Evolutionary conservation across 2,329 filamentous ascomycete species (phyloP), one percentile per base, ranked within the genome.

Genomic region (Annulohypoxylon truncatum): DNA sequence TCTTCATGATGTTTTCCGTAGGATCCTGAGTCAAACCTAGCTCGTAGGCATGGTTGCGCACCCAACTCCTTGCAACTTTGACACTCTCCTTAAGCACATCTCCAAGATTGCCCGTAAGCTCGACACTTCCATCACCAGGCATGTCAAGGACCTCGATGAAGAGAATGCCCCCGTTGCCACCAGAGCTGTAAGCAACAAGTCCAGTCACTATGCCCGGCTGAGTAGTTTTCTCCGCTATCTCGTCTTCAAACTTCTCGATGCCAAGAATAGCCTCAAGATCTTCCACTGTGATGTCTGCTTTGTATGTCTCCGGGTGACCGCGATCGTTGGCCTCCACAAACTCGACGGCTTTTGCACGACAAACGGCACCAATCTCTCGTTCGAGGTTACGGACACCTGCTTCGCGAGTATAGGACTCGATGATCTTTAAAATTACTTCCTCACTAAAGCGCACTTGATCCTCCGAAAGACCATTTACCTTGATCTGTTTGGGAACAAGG

Each of bases 131-230:
- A 61, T 88, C 90, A 44, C 96, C 96, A 0, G 96, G 96, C 94
- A 98, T 98, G 76, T 97, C 94, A 9, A 95, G 93, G 46, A 97
- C 93, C 80, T 99, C 96, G 73, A 99, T 99, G 83, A 99, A 99
- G 60, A 99, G 86, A 74, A 99, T 99, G 76, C 92, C 94, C 68
- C 96, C 96, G 78, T 97, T 95, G 50, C 94, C 94, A 52, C 96
- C 95, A 3, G 91, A 92, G 75, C 91, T 93, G 82, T 97, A 99
- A 7, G 96, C 96, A 13, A 99, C 96, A 29, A 99, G 89, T 12
- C 96, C 96, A 0, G 96, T 99, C 35, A 99, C 95, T 61, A 99
- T 92, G 61, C 96, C 96, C 1, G 96, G 95, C 15, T 94, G 89
- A 71, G 87, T 85, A 77, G 88, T 88, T 75, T 92, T 93, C 78